These are phyloP conservation scores for Cronartium quercuum DNA, from an alignment of 1,284 basidiomycete species.

Conservation along the genomic window DNA sequence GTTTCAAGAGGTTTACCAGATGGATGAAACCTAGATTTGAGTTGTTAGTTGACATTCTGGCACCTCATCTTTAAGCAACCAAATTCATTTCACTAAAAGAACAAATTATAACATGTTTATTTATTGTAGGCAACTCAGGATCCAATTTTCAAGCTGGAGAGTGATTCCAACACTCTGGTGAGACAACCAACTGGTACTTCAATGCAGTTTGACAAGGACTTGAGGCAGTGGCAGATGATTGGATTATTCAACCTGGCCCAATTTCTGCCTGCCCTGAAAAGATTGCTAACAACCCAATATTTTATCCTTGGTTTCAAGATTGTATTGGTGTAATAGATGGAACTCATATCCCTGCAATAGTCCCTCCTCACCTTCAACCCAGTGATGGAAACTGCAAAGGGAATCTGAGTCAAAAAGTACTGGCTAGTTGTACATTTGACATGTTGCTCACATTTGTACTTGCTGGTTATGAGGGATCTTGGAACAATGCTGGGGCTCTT, in stretches of 20 bases:
- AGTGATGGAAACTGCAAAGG: conserved; percentile 50
- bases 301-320: conserved; percentile 51
- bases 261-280: conserved; percentile 10
- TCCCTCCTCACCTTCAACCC: conserved; percentile 43
- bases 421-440: no score
- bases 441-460: no score
- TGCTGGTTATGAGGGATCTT: no score
- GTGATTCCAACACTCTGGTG: no score
- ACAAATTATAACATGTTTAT: not conserved
- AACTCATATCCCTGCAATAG: conserved; percentile 48
- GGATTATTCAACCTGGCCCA: conserved; percentile 1
- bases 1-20: no score
- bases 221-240: not conserved
- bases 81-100: not conserved
- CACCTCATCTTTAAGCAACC: not conserved
- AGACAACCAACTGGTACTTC: not conserved
- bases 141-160: no score
- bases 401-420: conserved; percentile 49
- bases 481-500: no score
- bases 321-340: conserved; percentile 53
- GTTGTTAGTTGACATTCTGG: not conserved
- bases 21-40: no score
- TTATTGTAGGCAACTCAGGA: no score
- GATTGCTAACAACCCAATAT: conserved; percentile 49
- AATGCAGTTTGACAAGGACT: not conserved